phyloP scores from a whole-genome alignment of 768 basidiomycete genomes.

The Trametes maxima region DNA sequence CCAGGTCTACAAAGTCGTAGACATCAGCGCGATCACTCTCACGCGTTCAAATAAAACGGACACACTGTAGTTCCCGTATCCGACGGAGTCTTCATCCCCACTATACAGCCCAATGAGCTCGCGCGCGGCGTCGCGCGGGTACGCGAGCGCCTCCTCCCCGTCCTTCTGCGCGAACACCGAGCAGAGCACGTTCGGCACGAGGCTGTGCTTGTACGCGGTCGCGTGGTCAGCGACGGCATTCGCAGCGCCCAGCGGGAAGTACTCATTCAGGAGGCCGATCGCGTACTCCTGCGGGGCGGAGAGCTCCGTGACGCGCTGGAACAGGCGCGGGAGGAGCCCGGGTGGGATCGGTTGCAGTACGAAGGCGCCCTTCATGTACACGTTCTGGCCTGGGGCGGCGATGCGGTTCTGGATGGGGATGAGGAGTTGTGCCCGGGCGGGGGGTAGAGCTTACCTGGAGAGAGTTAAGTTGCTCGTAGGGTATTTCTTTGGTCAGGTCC shows the following conservation, averaged over 20 bases:
- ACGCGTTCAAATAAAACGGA: background rate
- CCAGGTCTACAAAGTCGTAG: slow-evolving; percentile 9
- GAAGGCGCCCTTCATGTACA: slow-evolving; percentile 47
- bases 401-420: slow-evolving; percentile 38
- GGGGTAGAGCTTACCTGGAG: slow-evolving; percentile 35
- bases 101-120: slow-evolving; percentile 29
- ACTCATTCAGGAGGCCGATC: slow-evolving; percentile 43
- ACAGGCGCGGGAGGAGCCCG: slow-evolving; percentile 32
- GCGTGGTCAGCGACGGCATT: slow-evolving; percentile 31
- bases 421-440: background rate
- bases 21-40: background rate
- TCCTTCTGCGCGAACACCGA: slow-evolving; percentile 40
- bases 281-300: slow-evolving; percentile 34
- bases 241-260: slow-evolving; percentile 43
- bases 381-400: slow-evolving; percentile 39
- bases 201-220: slow-evolving; percentile 46
- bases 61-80: slow-evolving; percentile 52
- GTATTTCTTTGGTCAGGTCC: slow-evolving; percentile 46
- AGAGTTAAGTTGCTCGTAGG: slow-evolving; percentile 48
- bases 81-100: slow-evolving; percentile 30
- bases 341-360: slow-evolving; percentile 33
- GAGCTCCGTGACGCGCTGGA: slow-evolving; percentile 34
- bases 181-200: slow-evolving; percentile 39
- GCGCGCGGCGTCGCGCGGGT: slow-evolving; percentile 32
- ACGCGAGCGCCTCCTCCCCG: slow-evolving; percentile 33